Conservation (phyloP, 306 rosid species). For the Prunus kanzakura region DNA sequence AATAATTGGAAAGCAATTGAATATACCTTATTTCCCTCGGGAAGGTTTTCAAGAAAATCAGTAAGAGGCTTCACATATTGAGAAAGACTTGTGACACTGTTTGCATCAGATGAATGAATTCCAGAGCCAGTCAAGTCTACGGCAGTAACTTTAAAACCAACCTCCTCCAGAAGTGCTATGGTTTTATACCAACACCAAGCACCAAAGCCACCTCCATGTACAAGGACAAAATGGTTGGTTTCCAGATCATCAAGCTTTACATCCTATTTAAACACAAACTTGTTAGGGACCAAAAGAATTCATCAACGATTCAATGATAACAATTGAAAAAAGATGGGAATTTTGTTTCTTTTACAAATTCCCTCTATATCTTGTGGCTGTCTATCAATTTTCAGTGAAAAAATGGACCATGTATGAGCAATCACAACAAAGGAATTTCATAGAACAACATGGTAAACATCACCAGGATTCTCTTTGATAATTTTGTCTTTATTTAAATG, state of each 20-base stretch:
- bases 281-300: constrained; percentile 16
- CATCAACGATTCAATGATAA: background rate
- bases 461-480: background rate
- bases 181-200: constrained; percentile 99
- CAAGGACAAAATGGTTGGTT: constrained; percentile 83
- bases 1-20: constrained; percentile 4
- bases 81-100: constrained; percentile 61
- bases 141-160: constrained; percentile 79
- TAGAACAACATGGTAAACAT: background rate
- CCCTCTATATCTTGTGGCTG: no score
- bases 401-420: background rate
- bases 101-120: constrained; percentile 71
- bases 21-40: constrained; percentile 72
- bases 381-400: background rate
- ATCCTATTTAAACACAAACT: constrained; percentile 46
- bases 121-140: constrained; percentile 94
- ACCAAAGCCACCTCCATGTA: constrained; percentile 98
- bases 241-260: constrained; percentile 80
- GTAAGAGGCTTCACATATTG: constrained; percentile 89
- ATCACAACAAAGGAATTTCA: background rate
- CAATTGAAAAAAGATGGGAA: background rate
- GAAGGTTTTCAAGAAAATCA: constrained; percentile 70
- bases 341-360: no score
- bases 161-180: constrained; percentile 90
- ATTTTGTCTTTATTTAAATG: background rate